These are phyloP conservation scores for Eragrostis nindensis DNA, from an alignment of 176 grass and related monocot species.

Conservation along the genomic window DNA sequence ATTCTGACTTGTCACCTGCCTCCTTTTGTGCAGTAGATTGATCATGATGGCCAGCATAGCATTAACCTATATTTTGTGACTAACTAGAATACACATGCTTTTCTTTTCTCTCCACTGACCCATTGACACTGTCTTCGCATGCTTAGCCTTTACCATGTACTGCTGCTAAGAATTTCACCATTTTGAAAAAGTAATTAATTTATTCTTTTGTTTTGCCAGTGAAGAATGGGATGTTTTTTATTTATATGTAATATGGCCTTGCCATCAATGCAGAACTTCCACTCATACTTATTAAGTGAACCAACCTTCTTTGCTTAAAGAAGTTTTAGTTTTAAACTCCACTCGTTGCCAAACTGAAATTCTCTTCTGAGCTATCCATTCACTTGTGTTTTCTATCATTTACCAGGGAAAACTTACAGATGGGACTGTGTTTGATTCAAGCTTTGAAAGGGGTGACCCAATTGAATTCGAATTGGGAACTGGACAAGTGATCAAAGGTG, in stretches of 20 bases:
- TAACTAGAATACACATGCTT: conserved; percentile 11
- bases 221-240: not conserved
- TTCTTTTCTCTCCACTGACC: not conserved
- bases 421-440: conserved; percentile 97
- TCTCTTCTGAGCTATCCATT: conserved; percentile 12
- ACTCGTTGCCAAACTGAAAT: not conserved
- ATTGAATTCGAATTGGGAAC: conserved; percentile 97
- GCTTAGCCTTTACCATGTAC: not conserved
- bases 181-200: not conserved
- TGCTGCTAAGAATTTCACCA: not conserved
- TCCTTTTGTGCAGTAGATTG: not conserved
- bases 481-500: conserved; percentile 99
- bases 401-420: conserved; percentile 89
- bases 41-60: not conserved
- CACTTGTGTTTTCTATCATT: conserved; percentile 14
- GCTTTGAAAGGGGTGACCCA: conserved; percentile 92
- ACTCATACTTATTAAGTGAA: not conserved
- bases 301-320: not conserved
- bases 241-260: not conserved
- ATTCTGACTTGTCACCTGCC: not conserved
- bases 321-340: not conserved
- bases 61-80: not conserved
- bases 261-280: not conserved
- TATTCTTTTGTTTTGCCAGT: not conserved
- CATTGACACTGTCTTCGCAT: not conserved